phyloP scores from a whole-genome alignment of 139 green algal species.

The Pleodorina starrii region DNA sequence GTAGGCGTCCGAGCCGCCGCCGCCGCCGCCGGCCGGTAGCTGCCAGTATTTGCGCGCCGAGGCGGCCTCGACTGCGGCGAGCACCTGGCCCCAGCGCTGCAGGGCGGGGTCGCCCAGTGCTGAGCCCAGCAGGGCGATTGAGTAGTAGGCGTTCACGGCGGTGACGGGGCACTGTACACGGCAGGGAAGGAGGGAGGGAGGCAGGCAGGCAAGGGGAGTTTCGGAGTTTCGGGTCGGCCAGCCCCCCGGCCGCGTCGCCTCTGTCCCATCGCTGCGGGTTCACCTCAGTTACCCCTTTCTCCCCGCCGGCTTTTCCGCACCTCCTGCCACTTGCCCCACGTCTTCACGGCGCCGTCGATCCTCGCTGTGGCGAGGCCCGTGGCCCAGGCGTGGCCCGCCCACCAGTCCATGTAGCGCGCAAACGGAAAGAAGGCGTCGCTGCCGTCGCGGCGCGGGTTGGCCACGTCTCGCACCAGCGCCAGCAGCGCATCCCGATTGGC shows the following conservation, averaged over 20 bases:
- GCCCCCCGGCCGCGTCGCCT: too few relatives aligned
- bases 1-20: background rate
- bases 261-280: too few relatives aligned
- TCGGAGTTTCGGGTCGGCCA: too few relatives aligned
- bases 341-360: background rate
- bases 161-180: background rate
- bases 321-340: constrained; percentile 36
- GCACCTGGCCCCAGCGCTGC: constrained; percentile 15
- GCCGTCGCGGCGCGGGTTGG: constrained; percentile 15
- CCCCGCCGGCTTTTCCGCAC: too few relatives aligned
- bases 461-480: constrained; percentile 11
- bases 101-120: background rate
- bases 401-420: constrained; percentile 63
- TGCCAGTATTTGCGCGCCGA: constrained; percentile 9
- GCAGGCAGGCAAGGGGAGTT: too few relatives aligned
- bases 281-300: too few relatives aligned
- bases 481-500: constrained; percentile 1
- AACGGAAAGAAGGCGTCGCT: constrained; percentile 55
- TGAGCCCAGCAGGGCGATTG: background rate
- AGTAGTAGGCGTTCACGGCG: constrained; percentile 13
- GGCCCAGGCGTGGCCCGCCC: constrained; percentile 9
- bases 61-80: constrained; percentile 16
- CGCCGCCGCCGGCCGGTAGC: background rate
- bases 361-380: background rate
- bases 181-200: too few relatives aligned